phyloP scores from a whole-genome alignment of 2,329 filamentous ascomycete species.

The Penicillium sp. region DNA sequence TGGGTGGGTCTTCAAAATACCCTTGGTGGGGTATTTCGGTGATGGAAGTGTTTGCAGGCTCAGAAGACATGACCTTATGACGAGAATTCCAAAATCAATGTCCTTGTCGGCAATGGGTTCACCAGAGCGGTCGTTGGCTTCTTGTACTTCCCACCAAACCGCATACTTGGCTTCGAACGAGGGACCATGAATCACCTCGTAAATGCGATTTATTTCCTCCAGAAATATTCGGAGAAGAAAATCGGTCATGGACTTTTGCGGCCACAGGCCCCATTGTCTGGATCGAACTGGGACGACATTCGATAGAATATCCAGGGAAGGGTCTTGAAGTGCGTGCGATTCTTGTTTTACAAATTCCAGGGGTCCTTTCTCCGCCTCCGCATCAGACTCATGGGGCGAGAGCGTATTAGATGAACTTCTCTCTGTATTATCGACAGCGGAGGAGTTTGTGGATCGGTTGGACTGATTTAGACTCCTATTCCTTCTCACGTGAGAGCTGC shows the following conservation, averaged over 20 bases:
- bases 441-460: neutral
- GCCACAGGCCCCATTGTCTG: neutral
- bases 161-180: slow-evolving; percentile 1
- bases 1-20: neutral
- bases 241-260: neutral
- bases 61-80: neutral
- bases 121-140: neutral
- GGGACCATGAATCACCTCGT: slow-evolving; percentile 1
- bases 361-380: neutral
- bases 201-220: slow-evolving; percentile 5
- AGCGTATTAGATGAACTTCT: neutral
- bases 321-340: neutral
- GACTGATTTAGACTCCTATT: neutral
- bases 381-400: neutral
- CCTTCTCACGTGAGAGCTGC: neutral
- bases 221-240: slow-evolving; percentile 5
- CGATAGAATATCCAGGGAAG: neutral
- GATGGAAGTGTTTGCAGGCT: slow-evolving; percentile 4
- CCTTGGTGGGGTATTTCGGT: neutral
- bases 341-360: neutral
- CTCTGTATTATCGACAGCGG: neutral
- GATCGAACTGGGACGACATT: neutral
- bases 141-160: slow-evolving; percentile 1
- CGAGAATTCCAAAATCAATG: slow-evolving; percentile 3
- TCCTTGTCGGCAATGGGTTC: neutral